Base-by-base conservation (phyloP, 352 stramenopile species). In the Plasmopara muralis region DNA sequence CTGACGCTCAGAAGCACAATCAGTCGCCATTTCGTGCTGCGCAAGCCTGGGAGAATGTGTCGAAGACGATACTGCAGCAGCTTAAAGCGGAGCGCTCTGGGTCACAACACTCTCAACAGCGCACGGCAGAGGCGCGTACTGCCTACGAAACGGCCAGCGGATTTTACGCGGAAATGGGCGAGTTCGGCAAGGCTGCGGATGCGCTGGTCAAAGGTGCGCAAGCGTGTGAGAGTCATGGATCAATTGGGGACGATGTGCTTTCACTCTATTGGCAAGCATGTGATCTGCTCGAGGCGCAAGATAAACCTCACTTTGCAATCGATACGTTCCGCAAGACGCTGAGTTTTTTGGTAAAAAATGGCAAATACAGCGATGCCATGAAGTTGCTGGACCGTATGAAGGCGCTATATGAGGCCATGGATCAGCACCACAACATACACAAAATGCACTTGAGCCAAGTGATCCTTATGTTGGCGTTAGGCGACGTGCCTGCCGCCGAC, bases 251-350 rank as follows among this genome's bases (percentile, higher is more conserved):
- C 18, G 68, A 83, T 50, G 60, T 84, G n/a, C 64, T 74, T 44
- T 62, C 69, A 18, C 64, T 92, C 20, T 89, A 87, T 48, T 60
- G 70, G 57, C 64, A 65, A 15, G 82, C 82, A 6, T 92, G 82
- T 60, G 76, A 78, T 43, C 66, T 92, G 40, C 61, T 89, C 48
- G 82, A 92, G 39, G 68, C 82, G 5, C 82, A 92, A 62, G 75
- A 78, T 53, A 92, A 89, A 53, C 82, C 82, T 14, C 82, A 92
- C 60, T 89, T 92, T 44, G 82, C 82, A 0, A 72, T 92, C 14
- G 82, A 92, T 29, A 72, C 75, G 53, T 87, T 92, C 57, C 72
- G 77, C 43, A 92, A 92, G 67, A 83, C 79, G 46, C 53, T 88
- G 46, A 71, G 54, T n/a, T 92, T 87, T 44, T 45, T 89, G 28